Base-by-base conservation (phyloP, 257 asterid genomes). In the Jacaranda mimosifolia region DNA sequence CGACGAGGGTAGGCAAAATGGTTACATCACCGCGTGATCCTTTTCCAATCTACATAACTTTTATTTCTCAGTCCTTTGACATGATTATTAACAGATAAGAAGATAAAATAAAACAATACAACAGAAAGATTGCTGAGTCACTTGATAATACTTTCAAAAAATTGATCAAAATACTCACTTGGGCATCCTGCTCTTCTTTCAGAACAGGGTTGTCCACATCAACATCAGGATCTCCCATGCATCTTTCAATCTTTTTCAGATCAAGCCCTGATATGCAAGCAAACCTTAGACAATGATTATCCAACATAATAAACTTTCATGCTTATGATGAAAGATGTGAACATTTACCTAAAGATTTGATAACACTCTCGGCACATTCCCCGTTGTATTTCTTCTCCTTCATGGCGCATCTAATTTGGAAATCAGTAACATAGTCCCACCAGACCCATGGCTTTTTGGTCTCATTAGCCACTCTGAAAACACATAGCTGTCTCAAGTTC, bases 21-120 rank as follows among this genome's bases (percentile, higher is more conserved):
- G 98, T 93, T 14, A 92, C 97, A 68, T 94, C 98, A 74, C 98
- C 97, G 40, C 97, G 91, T 56, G 97, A 35, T 72, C 97, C 97
- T 89, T 94, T 94, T 77, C 98, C 98, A 80, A 94, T 76, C 98
- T 92, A 80, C 81, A 80, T 9, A 78, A 55, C 40, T 36, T 77
- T 63, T 6, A 77, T 72, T 78, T 58, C n/a, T 80, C 73, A 81
- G 79, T 17, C 42, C 68, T 56, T 46, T 76, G 53, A 70, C 38
- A 69, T 66, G 21, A 78, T 21, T 75, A 43, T 17, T 11, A 56
- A 60, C 67, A 62, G 11, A 83, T 57, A 42, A 45, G 5, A 66
- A 66, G 19, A 7, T 69, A 60, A 14, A 15, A 35, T n/a, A 70
- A 35, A 12, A 12, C 15, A 5, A 55, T 12, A 45, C 5, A 74